A percentile compares a stretch with the other conserved stretches of the same genome.
Evolutionary conservation across 1,139 yeast genomes (phyloP).

Genomic region (Pichia sp.): DNA sequence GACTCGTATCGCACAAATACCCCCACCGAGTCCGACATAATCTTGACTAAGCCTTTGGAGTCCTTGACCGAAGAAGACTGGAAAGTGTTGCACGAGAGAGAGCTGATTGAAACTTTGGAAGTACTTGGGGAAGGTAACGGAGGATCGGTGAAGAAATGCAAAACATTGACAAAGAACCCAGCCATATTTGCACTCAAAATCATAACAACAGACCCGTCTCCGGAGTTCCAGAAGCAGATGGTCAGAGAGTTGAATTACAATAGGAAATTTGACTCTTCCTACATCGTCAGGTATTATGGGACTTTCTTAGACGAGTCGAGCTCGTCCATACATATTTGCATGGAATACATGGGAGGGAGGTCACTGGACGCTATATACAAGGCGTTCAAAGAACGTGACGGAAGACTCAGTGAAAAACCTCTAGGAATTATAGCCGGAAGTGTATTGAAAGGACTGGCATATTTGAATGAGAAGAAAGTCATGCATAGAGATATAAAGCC

Average conservation of each 20-base stretch:
- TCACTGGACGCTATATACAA: conserved; percentile 90
- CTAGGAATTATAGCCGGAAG: conserved; percentile 85
- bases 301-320: conserved; percentile 75
- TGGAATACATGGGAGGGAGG: conserved; percentile 96
- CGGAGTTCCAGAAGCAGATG: conserved; percentile 76
- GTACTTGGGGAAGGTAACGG: conserved; percentile 92
- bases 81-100: conserved; percentile 57
- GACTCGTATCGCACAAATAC: conserved; percentile 11
- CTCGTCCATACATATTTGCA: conserved; percentile 81
- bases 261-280: conserved; percentile 72
- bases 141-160: conserved; percentile 82
- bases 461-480: conserved; percentile 82
- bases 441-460: conserved; percentile 77
- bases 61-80: conserved; percentile 69
- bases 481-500: conserved; percentile 97
- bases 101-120: conserved; percentile 57
- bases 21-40: conserved; percentile 5
- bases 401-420: conserved; percentile 88
- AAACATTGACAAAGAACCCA: conserved; percentile 46
- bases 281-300: conserved; percentile 88
- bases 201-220: conserved; percentile 79
- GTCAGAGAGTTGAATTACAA: conserved; percentile 87
- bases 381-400: conserved; percentile 56
- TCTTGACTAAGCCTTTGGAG: conserved; percentile 15
- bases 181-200: conserved; percentile 77